phyloP scores from a whole-genome alignment of 352 stramenopile genomes.

The Elongisporangium undulatum region DNA sequence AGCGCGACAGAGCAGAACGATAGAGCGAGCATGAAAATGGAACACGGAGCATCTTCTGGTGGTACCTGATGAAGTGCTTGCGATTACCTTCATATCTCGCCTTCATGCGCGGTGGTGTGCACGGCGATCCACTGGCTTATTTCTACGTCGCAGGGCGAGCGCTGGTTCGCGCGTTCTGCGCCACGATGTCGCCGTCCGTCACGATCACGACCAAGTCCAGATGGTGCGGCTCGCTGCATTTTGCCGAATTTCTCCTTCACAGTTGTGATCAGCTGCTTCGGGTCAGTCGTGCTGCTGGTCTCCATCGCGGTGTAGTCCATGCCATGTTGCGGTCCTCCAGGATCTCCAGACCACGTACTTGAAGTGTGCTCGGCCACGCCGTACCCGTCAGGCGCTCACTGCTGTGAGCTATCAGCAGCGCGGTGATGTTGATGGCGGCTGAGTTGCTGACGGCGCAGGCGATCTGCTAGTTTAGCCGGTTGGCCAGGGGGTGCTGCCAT shows the following conservation, averaged over 20 bases:
- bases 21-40: too few species aligned
- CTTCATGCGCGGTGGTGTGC: too few species aligned
- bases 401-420: slow-evolving; percentile 35
- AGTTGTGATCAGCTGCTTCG: slow-evolving; percentile 53
- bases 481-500: slow-evolving; percentile 54
- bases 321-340: slow-evolving; percentile 26
- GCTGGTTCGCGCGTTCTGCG: slow-evolving; percentile 25
- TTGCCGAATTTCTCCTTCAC: slow-evolving; percentile 74
- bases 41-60: too few species aligned
- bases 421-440: slow-evolving; percentile 66
- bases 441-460: slow-evolving; percentile 69
- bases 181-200: slow-evolving; percentile 68
- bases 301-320: slow-evolving; percentile 80
- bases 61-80: too few species aligned
- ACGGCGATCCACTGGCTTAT: slow-evolving; percentile 47
- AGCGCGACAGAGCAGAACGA: too few species aligned
- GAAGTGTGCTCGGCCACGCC: slow-evolving; percentile 22
- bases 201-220: slow-evolving; percentile 76
- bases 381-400: slow-evolving; percentile 28
- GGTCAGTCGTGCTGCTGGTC: slow-evolving; percentile 72
- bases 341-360: slow-evolving; percentile 55
- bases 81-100: too few species aligned
- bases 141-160: slow-evolving; percentile 35
- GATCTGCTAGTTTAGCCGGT: slow-evolving; percentile 64
- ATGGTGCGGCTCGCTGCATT: slow-evolving; percentile 71